Conservation (phyloP, 2,329 filamentous ascomycete genomes). For the Epichloe elymi region DNA sequence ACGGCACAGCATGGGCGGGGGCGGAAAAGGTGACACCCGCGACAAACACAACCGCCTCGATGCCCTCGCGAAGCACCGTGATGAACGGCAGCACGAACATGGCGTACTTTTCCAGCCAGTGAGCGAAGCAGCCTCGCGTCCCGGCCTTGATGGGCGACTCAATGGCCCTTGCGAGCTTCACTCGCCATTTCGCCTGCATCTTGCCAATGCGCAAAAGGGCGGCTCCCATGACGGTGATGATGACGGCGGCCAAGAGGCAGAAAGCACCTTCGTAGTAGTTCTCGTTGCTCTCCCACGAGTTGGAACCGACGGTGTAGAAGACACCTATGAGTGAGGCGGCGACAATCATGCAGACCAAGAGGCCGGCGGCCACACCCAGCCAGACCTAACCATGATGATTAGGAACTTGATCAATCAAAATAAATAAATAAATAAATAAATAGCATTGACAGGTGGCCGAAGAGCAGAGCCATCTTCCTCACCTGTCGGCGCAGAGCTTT, state of each 20-base stretch:
- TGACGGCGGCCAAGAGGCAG: slow-evolving; percentile 57
- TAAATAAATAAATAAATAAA: accelerated
- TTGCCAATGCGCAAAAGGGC: slow-evolving; percentile 72
- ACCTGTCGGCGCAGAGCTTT: slow-evolving; percentile 58
- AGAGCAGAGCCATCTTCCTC: not conserved
- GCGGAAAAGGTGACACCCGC: slow-evolving; percentile 69
- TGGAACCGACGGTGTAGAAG: slow-evolving; percentile 54
- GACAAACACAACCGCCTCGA: slow-evolving; percentile 78
- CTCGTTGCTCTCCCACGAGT: slow-evolving; percentile 56
- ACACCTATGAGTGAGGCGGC: slow-evolving; percentile 57
- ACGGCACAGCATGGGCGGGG: slow-evolving; percentile 62
- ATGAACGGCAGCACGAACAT: slow-evolving; percentile 82
- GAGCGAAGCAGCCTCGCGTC: slow-evolving; percentile 38
- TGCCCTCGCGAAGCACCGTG: slow-evolving; percentile 73
- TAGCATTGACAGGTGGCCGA: accelerated
- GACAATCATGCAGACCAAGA: slow-evolving; percentile 51
- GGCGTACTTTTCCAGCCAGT: slow-evolving; percentile 61
- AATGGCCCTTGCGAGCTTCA: slow-evolving; percentile 62
- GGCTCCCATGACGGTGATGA: slow-evolving; percentile 71
- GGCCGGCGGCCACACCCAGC: slow-evolving; percentile 49
- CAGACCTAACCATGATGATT: slow-evolving; percentile 27
- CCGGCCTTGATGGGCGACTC: slow-evolving; percentile 37
- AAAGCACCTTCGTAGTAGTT: slow-evolving; percentile 75
- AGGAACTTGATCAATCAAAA: no score
- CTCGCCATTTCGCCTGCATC: slow-evolving; percentile 76